phyloP scores from a whole-genome alignment of 257 asterid genomes.

The Euphrasia confusa region DNA sequence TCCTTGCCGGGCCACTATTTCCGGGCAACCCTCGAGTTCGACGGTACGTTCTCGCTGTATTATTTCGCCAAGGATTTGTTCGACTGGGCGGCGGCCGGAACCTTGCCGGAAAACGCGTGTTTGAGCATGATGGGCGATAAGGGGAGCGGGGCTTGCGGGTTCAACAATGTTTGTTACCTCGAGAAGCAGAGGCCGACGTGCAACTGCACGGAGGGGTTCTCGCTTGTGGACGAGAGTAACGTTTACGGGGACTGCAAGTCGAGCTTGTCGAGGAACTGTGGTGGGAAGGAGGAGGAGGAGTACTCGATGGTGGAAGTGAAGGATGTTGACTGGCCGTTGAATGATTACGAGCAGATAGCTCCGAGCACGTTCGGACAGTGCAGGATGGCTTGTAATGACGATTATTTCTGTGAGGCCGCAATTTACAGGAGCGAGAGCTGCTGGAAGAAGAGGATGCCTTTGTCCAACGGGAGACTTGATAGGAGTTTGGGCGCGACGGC shows the following conservation, averaged over 20 bases:
- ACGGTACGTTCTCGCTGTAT: constrained; percentile 45
- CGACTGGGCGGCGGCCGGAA: constrained; percentile 28
- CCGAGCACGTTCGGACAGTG: constrained; percentile 30
- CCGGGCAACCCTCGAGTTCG: constrained; percentile 40
- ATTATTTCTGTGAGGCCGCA: constrained; percentile 53
- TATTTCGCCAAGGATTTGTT: constrained; percentile 34
- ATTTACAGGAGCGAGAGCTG: constrained; percentile 37
- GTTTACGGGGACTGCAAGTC: constrained; percentile 39
- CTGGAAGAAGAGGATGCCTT: constrained; percentile 71
- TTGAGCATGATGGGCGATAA: neutral
- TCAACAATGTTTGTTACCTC: constrained; percentile 40
- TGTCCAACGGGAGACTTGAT: constrained; percentile 53
- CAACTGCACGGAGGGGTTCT: constrained; percentile 41
- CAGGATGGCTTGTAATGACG: constrained; percentile 39
- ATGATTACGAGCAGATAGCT: constrained; percentile 30
- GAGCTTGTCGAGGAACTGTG: constrained; percentile 33
- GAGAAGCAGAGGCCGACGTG: constrained; percentile 37
- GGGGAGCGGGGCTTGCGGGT: constrained; percentile 71
- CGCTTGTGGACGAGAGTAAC: constrained; percentile 34
- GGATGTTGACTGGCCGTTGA: constrained; percentile 37
- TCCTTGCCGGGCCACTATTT: constrained; percentile 30
- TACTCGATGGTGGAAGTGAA: constrained; percentile 25
- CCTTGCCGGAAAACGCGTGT: constrained; percentile 43
- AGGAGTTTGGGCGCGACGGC: constrained; percentile 20
- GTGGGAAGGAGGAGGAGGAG: constrained; percentile 14